A percentile compares a stretch with the other conserved stretches of the same genome.
phyloP scores from a whole-genome alignment of 345 rosid genomes.

The Hirschfeldia incana region DNA sequence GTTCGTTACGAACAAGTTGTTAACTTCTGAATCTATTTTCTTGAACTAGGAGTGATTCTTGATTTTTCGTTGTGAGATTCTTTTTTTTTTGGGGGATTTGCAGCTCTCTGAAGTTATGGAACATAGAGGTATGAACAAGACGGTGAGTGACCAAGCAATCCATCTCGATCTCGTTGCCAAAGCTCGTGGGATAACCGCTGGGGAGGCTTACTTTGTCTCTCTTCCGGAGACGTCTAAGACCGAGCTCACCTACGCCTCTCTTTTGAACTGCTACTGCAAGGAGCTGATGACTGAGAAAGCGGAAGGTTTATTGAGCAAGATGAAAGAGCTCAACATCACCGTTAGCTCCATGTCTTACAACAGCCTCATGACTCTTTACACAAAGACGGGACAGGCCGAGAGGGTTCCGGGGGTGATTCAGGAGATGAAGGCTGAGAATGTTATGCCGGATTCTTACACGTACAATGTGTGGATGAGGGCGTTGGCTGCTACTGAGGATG shows the following conservation, averaged over 20 bases:
- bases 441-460: conserved; percentile 62
- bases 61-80: neutral
- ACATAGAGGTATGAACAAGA: conserved; percentile 84
- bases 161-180: conserved; percentile 95
- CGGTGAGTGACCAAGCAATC: conserved; percentile 91
- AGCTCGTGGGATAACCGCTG: conserved; percentile 70
- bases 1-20: neutral
- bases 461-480: conserved; percentile 98
- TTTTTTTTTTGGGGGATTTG: conserved; percentile 2
- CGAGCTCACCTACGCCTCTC: conserved; percentile 75
- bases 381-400: conserved; percentile 61
- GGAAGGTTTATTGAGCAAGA: conserved; percentile 71
- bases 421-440: conserved; percentile 73
- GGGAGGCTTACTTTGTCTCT: conserved; percentile 73
- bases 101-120: conserved; percentile 85
- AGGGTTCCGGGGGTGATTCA: conserved; percentile 66
- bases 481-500: conserved; percentile 67
- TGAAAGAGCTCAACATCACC: conserved; percentile 85
- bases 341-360: conserved; percentile 77
- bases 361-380: conserved; percentile 89
- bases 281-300: conserved; percentile 79
- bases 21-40: neutral
- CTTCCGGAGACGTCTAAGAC: conserved; percentile 82
- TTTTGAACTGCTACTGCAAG: conserved; percentile 88
- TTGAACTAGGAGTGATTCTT: neutral